Percentiles rank a stretch among this genome's conserved stretches.
These are phyloP conservation scores for Cetraspora pellucida DNA, from an alignment of 192 early-diverging fungal species.

Conservation along the genomic window DNA sequence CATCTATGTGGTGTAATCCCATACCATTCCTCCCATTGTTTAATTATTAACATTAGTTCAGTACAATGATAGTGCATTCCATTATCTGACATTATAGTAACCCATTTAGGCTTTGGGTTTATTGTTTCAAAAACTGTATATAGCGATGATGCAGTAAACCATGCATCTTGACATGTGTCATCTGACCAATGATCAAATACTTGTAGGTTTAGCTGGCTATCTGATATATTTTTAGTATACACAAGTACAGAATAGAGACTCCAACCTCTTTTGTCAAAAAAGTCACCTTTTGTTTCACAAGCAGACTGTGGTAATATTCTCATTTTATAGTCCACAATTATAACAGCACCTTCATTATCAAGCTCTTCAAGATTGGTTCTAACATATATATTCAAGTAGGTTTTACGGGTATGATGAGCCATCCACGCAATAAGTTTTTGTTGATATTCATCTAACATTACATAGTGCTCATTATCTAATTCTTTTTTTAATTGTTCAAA, in stretches of 20 bases:
- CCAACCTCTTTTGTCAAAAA: background rate
- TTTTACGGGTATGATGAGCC: background rate
- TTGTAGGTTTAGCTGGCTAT: background rate
- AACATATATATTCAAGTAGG: conserved; percentile 5
- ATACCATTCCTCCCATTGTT: conserved; percentile 1
- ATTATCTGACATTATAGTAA: background rate
- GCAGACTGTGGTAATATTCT: background rate
- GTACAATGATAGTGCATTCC: background rate
- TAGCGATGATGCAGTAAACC: background rate
- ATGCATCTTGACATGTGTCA: background rate
- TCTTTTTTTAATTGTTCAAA: background rate
- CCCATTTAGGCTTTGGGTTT: background rate
- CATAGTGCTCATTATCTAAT: background rate
- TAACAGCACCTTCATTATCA: conserved; percentile 4
- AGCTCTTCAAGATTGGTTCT: background rate
- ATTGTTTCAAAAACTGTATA: background rate
- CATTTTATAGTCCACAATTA: conserved; percentile 7
- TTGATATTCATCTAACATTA: background rate
- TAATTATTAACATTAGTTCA: background rate
- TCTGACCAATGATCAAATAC: background rate
- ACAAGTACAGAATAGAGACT: background rate
- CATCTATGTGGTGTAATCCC: background rate
- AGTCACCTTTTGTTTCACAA: background rate
- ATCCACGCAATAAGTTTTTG: background rate
- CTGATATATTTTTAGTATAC: background rate